Evolutionary conservation across 2,329 filamentous ascomycete genomes (phyloP), one percentile per base, ranked within the genome.

Genomic region (Diaporthe sp.): DNA sequence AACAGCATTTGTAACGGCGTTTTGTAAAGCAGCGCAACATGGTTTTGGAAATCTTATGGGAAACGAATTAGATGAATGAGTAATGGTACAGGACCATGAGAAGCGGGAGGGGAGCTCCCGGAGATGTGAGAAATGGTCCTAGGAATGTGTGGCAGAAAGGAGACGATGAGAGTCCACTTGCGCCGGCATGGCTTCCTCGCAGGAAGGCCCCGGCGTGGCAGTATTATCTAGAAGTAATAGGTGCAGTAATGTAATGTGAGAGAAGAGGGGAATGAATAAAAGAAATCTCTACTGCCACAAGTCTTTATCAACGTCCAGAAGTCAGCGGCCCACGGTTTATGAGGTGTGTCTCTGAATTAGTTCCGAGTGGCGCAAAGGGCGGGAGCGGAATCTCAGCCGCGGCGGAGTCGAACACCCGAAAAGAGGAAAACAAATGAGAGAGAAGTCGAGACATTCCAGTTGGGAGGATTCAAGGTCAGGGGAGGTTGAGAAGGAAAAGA

Each of bases 1-100:
- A 68, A 22, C 33, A 74, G 74, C 74, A 75, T 75, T 66, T 71
- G 55, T 60, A 71, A 71, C 28, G 71, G 74, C 74, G 74, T 73
- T 73, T 42, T 33, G 6, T 54, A 38, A n/a, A 57, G 30, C 58
- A 57, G 71, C 71, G 58, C 57, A 71, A 71, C 68, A 57, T 50
- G 30, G 47, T 22, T 30, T 40, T 33, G 35, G 35, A 30, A 58
- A 73, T 58, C 9, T 69, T 68, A 67, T 61, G 70, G 74, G 55
- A 42, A 68, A 75, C 38, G 74, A 73, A 69, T 19, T 75, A 73
- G 70, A 75, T 52, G 70, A 73, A 64, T 64, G 57, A 33, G 47
- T 72, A 66, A 72, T 72, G 70, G 70, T 13, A 35, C 40, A 52
- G n/a, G 45, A 17, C 19, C 38, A 66, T 13, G 17, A 17, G 15